A percentile compares a stretch with the other conserved stretches of the same genome.
phyloP scores from a whole-genome alignment of 1,139 yeast genomes.

The Meyerozyma carpophila region DNA sequence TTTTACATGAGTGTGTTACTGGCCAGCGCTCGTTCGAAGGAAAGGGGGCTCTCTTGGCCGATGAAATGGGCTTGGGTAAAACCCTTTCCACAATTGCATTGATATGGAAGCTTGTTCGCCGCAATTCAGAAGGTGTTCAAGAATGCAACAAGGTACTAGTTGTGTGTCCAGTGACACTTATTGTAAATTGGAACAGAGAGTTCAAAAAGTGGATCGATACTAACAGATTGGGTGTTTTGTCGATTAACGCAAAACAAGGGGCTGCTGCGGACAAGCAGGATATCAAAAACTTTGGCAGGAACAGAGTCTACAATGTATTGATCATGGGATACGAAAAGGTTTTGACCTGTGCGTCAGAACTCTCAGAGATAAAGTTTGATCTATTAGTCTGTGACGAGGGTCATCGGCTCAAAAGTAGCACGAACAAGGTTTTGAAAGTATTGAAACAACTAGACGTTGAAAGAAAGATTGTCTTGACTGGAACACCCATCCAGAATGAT shows the following conservation, averaged over 20 bases:
- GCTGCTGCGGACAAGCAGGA: constrained; percentile 52
- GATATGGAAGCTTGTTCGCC: constrained; percentile 73
- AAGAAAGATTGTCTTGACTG: constrained; percentile 65
- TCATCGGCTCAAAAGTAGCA: constrained; percentile 69
- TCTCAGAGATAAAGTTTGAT: constrained; percentile 53
- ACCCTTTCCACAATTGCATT: constrained; percentile 81
- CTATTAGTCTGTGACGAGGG: constrained; percentile 93
- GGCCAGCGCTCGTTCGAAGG: constrained; percentile 46
- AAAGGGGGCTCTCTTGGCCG: constrained; percentile 81
- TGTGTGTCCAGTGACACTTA: constrained; percentile 88
- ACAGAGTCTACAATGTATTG: constrained; percentile 75
- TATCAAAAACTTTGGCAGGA: constrained; percentile 55
- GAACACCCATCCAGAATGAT: constrained; percentile 95
- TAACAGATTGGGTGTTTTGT: constrained; percentile 55
- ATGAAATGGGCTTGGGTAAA: constrained; percentile 97
- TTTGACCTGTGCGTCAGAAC: constrained; percentile 49
- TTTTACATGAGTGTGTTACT: constrained; percentile 78
- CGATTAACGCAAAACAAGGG: constrained; percentile 43
- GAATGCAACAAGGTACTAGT: constrained; percentile 57
- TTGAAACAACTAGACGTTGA: constrained; percentile 52
- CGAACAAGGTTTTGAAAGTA: constrained; percentile 65
- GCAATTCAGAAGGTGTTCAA: constrained; percentile 28
- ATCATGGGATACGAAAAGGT: constrained; percentile 86
- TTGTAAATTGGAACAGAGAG: constrained; percentile 84
- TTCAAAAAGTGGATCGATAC: constrained; percentile 85